Percentiles rank a stretch among this genome's conserved stretches.
phyloP scores from a whole-genome alignment of 257 asterid genomes.

The Solanum rostratum region DNA sequence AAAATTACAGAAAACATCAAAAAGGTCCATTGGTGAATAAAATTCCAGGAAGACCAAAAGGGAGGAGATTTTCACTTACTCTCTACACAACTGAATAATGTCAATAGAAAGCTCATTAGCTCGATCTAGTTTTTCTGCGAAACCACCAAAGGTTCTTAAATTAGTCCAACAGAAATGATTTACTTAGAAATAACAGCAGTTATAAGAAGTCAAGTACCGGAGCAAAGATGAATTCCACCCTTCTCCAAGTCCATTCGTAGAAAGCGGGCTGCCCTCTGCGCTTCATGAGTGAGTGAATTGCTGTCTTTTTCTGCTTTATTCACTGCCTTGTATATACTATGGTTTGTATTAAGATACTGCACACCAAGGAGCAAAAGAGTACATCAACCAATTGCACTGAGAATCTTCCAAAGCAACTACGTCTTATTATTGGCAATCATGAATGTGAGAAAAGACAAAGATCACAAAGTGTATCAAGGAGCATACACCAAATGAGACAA shows the following conservation, averaged over 20 bases:
- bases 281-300: constrained; percentile 72
- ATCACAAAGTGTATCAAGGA: neutral
- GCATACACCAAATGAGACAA: neutral
- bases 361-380: constrained; percentile 5
- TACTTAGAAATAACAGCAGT: neutral
- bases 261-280: constrained; percentile 58
- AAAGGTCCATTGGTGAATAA: neutral
- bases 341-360: constrained; percentile 81
- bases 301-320: constrained; percentile 62
- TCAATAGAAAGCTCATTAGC: constrained; percentile 53
- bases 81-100: constrained; percentile 74
- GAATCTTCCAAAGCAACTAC: neutral
- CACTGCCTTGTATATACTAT: constrained; percentile 62
- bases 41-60: neutral
- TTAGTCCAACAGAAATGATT: neutral
- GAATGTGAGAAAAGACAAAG: neutral
- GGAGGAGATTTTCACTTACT: constrained; percentile 39
- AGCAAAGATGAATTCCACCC: constrained; percentile 90
- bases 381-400: neutral
- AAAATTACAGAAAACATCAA: neutral
- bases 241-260: constrained; percentile 78
- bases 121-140: constrained; percentile 67
- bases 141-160: constrained; percentile 6
- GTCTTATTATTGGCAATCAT: neutral
- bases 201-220: constrained; percentile 38